phyloP scores from a whole-genome alignment of 164 flowering plant genomes.

The Akebia trifoliata region DNA sequence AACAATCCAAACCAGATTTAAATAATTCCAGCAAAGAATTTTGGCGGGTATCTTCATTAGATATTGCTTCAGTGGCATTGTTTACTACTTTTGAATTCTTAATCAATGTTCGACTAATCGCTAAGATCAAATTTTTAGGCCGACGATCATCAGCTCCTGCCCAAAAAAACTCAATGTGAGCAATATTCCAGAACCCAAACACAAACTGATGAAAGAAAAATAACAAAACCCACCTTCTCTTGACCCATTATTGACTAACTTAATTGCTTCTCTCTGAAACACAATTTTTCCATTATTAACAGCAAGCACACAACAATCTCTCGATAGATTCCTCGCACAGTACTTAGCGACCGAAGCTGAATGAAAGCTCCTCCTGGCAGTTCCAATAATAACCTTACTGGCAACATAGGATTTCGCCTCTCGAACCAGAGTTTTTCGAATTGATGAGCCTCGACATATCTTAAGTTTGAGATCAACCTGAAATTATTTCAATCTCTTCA shows the following conservation, averaged over 20 bases:
- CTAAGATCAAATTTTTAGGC: slow-evolving; percentile 33
- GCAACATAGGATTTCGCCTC: slow-evolving; percentile 65
- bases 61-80: slow-evolving; percentile 6
- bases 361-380: slow-evolving; percentile 38
- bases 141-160: slow-evolving; percentile 30
- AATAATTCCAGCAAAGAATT: slow-evolving; percentile 14
- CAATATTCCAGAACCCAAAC: background rate
- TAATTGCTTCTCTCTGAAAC: slow-evolving; percentile 46
- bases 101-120: slow-evolving; percentile 35
- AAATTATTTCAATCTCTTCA: too few species aligned
- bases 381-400: slow-evolving; percentile 59
- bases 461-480: slow-evolving; percentile 93
- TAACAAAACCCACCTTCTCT: slow-evolving; percentile 25
- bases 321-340: slow-evolving; percentile 68
- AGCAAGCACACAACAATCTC: slow-evolving; percentile 62
- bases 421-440: slow-evolving; percentile 51
- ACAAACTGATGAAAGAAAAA: background rate
- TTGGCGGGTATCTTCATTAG: slow-evolving; percentile 1
- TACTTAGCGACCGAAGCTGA: slow-evolving; percentile 71
- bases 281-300: slow-evolving; percentile 81
- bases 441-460: slow-evolving; percentile 74
- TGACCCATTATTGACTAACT: slow-evolving; percentile 1
- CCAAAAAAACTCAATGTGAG: background rate
- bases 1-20: slow-evolving; percentile 11
- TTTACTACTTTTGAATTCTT: slow-evolving; percentile 30